These are phyloP conservation scores for Lathyrus tuberosus DNA, from an alignment of 306 rosid genomes.

Conservation along the genomic window DNA sequence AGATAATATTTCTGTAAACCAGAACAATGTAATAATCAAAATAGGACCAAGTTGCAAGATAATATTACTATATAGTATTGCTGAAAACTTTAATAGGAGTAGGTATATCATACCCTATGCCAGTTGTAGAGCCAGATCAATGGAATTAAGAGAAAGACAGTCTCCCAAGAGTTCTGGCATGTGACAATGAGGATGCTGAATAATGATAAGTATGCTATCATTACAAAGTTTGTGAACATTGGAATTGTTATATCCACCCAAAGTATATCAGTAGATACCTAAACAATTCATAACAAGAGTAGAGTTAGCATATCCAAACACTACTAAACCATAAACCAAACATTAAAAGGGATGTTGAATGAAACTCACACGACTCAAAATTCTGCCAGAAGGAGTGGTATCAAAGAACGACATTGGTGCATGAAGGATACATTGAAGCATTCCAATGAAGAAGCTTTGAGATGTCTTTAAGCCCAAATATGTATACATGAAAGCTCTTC, in stretches of 20 bases:
- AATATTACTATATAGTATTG: neutral
- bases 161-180: constrained; percentile 82
- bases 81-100: too few species aligned
- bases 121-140: constrained; percentile 72
- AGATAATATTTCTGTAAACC: constrained; percentile 66
- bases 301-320: constrained; percentile 7
- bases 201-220: constrained; percentile 57
- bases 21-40: constrained; percentile 21
- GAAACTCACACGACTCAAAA: constrained; percentile 79
- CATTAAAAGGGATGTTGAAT: too few species aligned
- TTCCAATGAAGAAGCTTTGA: constrained; percentile 62
- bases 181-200: constrained; percentile 56
- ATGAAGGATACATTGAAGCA: constrained; percentile 67
- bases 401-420: constrained; percentile 96
- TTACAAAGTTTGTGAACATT: constrained; percentile 45
- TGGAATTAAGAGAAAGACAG: constrained; percentile 72
- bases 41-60: neutral
- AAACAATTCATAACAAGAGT: constrained; percentile 22
- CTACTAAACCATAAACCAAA: neutral
- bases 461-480: constrained; percentile 73
- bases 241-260: constrained; percentile 70
- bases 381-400: constrained; percentile 91
- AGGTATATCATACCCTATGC: constrained; percentile 70
- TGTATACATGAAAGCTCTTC: constrained; percentile 51
- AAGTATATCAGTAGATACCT: constrained; percentile 87